A percentile compares a stretch with the other conserved stretches of the same genome.
Conservation (phyloP, 2,329 filamentous ascomycete species). For the Aspergillus caelatus region DNA sequence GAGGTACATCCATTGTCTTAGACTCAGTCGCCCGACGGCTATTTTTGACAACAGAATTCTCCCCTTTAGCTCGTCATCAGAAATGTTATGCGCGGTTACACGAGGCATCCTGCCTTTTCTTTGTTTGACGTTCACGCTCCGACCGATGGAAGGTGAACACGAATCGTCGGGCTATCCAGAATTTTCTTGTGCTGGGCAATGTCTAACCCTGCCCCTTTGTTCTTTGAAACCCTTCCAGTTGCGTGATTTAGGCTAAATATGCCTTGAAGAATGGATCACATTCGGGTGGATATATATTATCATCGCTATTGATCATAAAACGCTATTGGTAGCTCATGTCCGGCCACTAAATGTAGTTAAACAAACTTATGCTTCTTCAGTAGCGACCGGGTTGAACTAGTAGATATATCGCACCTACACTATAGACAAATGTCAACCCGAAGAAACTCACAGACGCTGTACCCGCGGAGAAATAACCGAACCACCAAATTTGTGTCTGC, state of each 20-base stretch:
- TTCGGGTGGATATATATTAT: not conserved
- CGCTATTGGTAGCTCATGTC: not conserved
- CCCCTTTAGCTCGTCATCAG: too few relatives aligned
- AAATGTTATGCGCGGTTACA: not conserved
- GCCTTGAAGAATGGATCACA: not conserved
- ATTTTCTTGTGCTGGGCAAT: not conserved
- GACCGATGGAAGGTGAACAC: not conserved
- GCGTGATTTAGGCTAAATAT: not conserved
- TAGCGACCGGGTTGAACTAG: not conserved
- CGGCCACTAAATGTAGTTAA: not conserved
- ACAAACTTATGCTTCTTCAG: not conserved
- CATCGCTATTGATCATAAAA: not conserved
- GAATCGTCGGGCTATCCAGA: not conserved
- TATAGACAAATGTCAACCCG: not conserved
- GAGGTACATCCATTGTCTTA: not conserved
- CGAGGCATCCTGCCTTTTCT: not conserved
- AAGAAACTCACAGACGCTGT: slow-evolving; percentile 15
- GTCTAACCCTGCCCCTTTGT: not conserved
- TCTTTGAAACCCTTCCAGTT: not conserved
- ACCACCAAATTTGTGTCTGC: not conserved
- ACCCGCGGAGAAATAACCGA: not conserved
- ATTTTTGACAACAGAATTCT: not conserved
- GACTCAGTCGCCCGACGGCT: not conserved
- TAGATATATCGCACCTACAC: not conserved
- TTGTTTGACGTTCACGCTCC: not conserved